These are phyloP conservation scores for Crotalaria pallida DNA, from an alignment of 306 rosid species.

Conservation along the genomic window DNA sequence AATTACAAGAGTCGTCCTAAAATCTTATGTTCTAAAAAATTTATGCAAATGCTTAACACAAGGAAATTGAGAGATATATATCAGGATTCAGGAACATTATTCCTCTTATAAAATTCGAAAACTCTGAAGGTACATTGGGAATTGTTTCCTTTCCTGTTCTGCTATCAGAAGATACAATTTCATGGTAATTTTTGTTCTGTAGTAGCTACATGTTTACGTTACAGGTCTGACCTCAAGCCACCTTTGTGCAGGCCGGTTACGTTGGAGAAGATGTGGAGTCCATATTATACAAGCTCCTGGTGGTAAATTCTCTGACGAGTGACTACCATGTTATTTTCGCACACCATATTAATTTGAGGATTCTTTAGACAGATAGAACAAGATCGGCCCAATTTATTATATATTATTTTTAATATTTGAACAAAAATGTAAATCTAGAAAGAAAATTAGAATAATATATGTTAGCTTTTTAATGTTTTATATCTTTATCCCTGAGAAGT, in stretches of 20 bases:
- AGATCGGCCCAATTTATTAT: not conserved
- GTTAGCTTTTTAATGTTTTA: not conserved
- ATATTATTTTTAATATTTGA: not conserved
- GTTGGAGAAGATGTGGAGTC: slow-evolving; percentile 99
- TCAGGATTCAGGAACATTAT: not conserved
- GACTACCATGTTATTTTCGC: not conserved
- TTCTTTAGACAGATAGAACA: not conserved
- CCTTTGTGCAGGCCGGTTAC: slow-evolving; percentile 84
- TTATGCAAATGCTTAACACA: not conserved
- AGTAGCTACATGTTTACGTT: not conserved
- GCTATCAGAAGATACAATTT: not conserved
- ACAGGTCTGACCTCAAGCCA: slow-evolving; percentile 4
- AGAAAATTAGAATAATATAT: not conserved
- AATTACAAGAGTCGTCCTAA: slow-evolving; percentile 12
- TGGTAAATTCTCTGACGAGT: slow-evolving; percentile 41
- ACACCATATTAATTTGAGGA: not conserved
- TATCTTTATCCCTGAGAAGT: not conserved
- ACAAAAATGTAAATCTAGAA: not conserved
- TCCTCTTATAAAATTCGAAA: not conserved
- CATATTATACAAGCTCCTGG: slow-evolving; percentile 82
- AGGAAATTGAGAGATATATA: not conserved
- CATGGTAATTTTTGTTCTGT: slow-evolving; percentile 1
- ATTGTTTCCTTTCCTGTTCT: not conserved
- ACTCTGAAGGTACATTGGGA: not conserved
- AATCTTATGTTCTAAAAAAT: not conserved